Evolutionary conservation across 1,284 basidiomycete species (phyloP), one percentile per base, ranked within the genome.

Genomic region (Ceratobasidium sp.): DNA sequence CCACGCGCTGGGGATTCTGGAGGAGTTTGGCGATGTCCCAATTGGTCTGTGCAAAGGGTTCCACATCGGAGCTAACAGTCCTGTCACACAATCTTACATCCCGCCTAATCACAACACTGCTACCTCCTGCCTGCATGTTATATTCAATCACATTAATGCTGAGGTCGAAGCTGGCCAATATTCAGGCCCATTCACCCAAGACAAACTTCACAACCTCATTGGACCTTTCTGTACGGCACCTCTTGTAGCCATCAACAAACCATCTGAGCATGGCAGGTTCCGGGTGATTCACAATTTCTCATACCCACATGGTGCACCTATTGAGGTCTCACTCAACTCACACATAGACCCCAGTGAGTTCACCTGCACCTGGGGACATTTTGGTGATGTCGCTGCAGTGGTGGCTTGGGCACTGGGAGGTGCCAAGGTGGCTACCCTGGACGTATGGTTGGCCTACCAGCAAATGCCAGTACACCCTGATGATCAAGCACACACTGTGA

Each of bases 281-380:
- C 57, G 60, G 1, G 53, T 73, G 14, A 54, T 73, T 9, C 71
- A 62, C n/a, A 59, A 73, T 53, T 62, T 73, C 15, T 73, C 60
- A 9, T 73, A 53, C 33, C 51, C 64, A 6, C 64, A 19, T 14
- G 29, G 27, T 5, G 22, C n/a, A 4, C 14, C 31, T 1, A 14
- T 19, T 11, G 31, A 22, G 8, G 5, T 22, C 9, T 63, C 50
- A 24, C 31, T 57, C 22, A 57, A 56, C 22, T 80, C 74, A 0
- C 11, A 41, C 17, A 83, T 85, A 6, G 47, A 84, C 44, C 77
- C 84, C 0, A 63, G 80, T 17, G 17, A 78, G 0, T 87, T 81
- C 75, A 84, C 82, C 0, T 85, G 83, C 75, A 81, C 81, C 0
- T 87, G 84, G 84, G 84, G 85, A 0, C 83, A 84, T 0, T 86